Evolutionary conservation across 2,329 filamentous ascomycete species (phyloP), one percentile per base, ranked within the genome.

Genomic region (Cladorrhinum sp.): DNA sequence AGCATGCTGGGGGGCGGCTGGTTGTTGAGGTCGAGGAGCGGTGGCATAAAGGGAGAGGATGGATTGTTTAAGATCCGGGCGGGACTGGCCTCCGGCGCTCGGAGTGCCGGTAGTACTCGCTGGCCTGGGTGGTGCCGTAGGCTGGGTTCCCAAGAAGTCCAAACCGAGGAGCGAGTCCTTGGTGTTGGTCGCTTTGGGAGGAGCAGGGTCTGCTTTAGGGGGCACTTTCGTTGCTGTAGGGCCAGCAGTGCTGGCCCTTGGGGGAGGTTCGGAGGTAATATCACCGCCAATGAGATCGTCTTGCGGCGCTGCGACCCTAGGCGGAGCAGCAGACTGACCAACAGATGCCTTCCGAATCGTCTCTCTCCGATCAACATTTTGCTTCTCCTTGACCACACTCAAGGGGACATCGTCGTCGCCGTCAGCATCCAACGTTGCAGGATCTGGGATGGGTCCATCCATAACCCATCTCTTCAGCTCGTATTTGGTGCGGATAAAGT

Each of bases 401-500:
- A 83, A 72, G 3, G 82, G 82, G 16, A 89, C 86, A 74, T 98
- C 92, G 68, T 96, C 92, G 70, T 97, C 94, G 58, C 87, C 92
- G 16, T 92, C 90, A 14, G 80, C 86, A 73, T 96, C 92, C 56
- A 99, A 77, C 1, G 90, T 91, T 2, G 91, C 83, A n/a, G 96
- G 95, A 73, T 98, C 92, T 4, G 96, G 96, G 73, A 96, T 94
- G 4, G 87, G 87, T 1, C 95, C 95, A 63, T 99, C 95, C 93
- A 98, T 98, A n/a, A 92, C 90, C 95, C 95, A 99, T 78, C 96
- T 85, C 84, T 96, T 98, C 58, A 95, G 90, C 75, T 99, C 95
- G 76, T 99, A 99, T 77, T 99, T 99, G 60, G 96, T 99, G 67
- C 95, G 88, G 70, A 99, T 98, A 73, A 99, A 99, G 81, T 98